These are phyloP conservation scores for Yarrowia osloensis DNA, from an alignment of 805 yeast genomes.

Conservation along the genomic window DNA sequence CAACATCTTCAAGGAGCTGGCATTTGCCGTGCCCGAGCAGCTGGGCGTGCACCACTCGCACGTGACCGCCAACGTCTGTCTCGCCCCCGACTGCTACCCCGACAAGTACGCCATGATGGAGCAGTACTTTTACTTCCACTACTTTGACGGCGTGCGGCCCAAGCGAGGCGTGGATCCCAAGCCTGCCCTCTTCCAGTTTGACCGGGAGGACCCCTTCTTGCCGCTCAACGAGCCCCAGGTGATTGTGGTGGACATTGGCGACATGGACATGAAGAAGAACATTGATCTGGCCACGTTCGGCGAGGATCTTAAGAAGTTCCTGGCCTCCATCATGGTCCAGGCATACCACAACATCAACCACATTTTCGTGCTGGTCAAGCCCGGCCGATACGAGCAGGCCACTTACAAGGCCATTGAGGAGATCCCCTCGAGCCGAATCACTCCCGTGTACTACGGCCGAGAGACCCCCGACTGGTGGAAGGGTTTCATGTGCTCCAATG, in stretches of 20 bases:
- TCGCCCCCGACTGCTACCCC: slow-evolving; percentile 26
- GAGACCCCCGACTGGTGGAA: slow-evolving; percentile 28
- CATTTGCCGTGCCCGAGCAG: slow-evolving; percentile 12
- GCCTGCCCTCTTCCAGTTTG: slow-evolving; percentile 19
- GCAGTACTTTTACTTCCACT: slow-evolving; percentile 26
- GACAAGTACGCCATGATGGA: slow-evolving; percentile 25
- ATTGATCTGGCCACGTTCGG: slow-evolving; percentile 4
- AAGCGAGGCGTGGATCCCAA: slow-evolving; percentile 23
- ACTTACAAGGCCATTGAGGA: slow-evolving; percentile 28
- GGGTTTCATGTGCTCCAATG: slow-evolving; percentile 31
- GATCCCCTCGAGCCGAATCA: slow-evolving; percentile 28
- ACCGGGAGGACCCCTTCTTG: background rate
- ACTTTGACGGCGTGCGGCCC: slow-evolving; percentile 29
- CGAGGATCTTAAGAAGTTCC: slow-evolving; percentile 14
- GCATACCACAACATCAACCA: slow-evolving; percentile 16
- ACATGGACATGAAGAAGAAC: slow-evolving; percentile 18
- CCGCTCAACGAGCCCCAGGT: slow-evolving; percentile 27
- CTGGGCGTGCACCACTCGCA: slow-evolving; percentile 12
- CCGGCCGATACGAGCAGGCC: slow-evolving; percentile 26
- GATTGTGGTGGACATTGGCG: slow-evolving; percentile 30
- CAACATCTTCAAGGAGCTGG: slow-evolving; percentile 11
- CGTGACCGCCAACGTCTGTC: slow-evolving; percentile 21
- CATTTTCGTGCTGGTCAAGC: slow-evolving; percentile 25
- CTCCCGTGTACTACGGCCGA: slow-evolving; percentile 13
- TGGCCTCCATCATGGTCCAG: slow-evolving; percentile 18